Evolutionary conservation across 75 land plant species (phyloP).

Genomic region (Adiantum capillusveneris): DNA sequence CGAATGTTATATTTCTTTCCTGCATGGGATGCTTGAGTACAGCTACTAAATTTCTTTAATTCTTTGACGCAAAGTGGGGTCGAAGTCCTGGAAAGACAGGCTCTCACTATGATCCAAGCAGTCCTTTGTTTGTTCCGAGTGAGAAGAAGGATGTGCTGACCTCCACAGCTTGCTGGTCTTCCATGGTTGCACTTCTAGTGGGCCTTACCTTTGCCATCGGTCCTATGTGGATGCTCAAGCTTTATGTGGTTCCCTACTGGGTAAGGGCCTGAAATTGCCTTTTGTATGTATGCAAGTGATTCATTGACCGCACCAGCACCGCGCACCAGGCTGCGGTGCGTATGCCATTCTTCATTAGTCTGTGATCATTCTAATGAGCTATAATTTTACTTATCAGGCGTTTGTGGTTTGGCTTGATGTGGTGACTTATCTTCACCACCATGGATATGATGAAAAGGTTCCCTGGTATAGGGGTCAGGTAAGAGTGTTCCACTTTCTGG

Average conservation of each 20-base stretch:
- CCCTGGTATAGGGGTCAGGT: slow-evolving; percentile 98
- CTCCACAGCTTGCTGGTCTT: slow-evolving; percentile 73
- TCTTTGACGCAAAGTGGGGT: slow-evolving; percentile 55
- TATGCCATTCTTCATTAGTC: neutral
- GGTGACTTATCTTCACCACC: slow-evolving; percentile 96
- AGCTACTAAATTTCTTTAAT: no score
- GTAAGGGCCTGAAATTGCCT: slow-evolving; percentile 28
- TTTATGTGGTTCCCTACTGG: slow-evolving; percentile 82
- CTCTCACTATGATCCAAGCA: slow-evolving; percentile 80
- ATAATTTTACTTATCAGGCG: slow-evolving; percentile 25
- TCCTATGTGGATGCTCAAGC: slow-evolving; percentile 57
- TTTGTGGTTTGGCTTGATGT: slow-evolving; percentile 85
- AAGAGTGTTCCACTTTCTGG: neutral
- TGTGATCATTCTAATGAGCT: no score
- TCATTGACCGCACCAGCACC: neutral
- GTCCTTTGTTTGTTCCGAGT: slow-evolving; percentile 53
- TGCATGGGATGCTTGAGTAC: no score
- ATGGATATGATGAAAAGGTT: slow-evolving; percentile 84
- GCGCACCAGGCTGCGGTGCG: neutral
- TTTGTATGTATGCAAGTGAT: neutral
- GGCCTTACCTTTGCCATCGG: slow-evolving; percentile 44
- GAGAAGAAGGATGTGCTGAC: slow-evolving; percentile 64
- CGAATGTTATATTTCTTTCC: no score
- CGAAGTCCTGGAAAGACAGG: slow-evolving; percentile 86
- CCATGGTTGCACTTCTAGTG: slow-evolving; percentile 52